These are phyloP conservation scores for Clitoria ternatea DNA, from an alignment of 306 rosid species.

Conservation along the genomic window DNA sequence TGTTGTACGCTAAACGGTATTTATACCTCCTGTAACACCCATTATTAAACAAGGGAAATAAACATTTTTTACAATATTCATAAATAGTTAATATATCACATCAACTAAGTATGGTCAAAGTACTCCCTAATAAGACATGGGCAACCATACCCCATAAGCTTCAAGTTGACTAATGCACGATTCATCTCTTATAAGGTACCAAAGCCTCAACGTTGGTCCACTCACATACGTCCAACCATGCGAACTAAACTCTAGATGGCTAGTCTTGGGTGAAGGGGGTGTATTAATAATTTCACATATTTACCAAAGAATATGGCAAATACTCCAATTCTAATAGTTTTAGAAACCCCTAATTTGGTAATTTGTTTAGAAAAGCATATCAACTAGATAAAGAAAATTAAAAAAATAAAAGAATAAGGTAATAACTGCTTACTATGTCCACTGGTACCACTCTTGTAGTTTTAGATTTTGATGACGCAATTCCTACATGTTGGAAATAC, in stretches of 20 bases:
- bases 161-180: not conserved
- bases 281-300: not conserved
- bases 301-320: not conserved
- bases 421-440: constrained; percentile 66
- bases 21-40: too few species aligned
- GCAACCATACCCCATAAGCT: too few species aligned
- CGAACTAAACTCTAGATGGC: not conserved
- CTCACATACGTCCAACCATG: not conserved
- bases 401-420: constrained; percentile 1
- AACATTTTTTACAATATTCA: too few species aligned
- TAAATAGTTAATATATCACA: too few species aligned
- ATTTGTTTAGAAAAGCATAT: constrained; percentile 9
- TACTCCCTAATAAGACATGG: too few species aligned
- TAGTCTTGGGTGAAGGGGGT: not conserved
- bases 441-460: constrained; percentile 68
- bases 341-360: not conserved
- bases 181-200: not conserved
- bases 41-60: too few species aligned
- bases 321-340: not conserved
- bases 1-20: too few species aligned
- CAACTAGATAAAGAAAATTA: not conserved
- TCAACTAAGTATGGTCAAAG: too few species aligned
- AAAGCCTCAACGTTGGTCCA: not conserved
- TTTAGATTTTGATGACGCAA: constrained; percentile 83
- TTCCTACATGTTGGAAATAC: constrained; percentile 95